Evolutionary conservation across 768 basidiomycete genomes (phyloP).

Genomic region (Agaricus blazei): DNA sequence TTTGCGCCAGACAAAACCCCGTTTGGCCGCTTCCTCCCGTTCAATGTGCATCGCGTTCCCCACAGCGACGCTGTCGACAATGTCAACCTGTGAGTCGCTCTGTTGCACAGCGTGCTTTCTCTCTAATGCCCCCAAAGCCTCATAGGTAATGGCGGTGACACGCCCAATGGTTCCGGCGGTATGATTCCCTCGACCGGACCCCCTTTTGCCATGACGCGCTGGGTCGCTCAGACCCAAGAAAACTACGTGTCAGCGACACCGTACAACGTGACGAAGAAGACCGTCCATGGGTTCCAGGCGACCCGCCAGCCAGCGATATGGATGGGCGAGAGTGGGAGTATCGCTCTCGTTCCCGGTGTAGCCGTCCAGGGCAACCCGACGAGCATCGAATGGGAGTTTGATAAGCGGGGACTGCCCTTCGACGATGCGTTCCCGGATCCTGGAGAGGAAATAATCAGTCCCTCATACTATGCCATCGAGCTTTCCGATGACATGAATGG

Average conservation of each 20-base stretch:
- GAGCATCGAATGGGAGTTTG: slow-evolving; percentile 46
- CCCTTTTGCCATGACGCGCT: slow-evolving; percentile 83
- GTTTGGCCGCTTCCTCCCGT: slow-evolving; percentile 7
- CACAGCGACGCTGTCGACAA: slow-evolving; percentile 22
- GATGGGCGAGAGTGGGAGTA: slow-evolving; percentile 79
- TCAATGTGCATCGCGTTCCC: slow-evolving; percentile 11
- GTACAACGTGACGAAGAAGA: slow-evolving; percentile 38
- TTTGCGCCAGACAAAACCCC: slow-evolving; percentile 2
- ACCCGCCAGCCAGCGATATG: slow-evolving; percentile 86
- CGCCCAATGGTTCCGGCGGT: slow-evolving; percentile 66
- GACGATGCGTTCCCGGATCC: slow-evolving; percentile 22
- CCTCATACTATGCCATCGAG: slow-evolving; percentile 52
- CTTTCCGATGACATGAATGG: slow-evolving; percentile 50
- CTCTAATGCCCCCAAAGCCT: slow-evolving; percentile 25
- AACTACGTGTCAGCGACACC: slow-evolving; percentile 74
- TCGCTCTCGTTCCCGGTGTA: slow-evolving; percentile 55
- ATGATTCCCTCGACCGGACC: slow-evolving; percentile 76
- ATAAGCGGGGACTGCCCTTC: slow-evolving; percentile 47
- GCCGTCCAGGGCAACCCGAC: slow-evolving; percentile 13
- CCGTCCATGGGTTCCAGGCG: slow-evolving; percentile 71
- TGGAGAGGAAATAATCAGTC: slow-evolving; percentile 49
- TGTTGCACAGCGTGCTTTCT: not conserved
- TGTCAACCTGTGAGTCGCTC: slow-evolving; percentile 23
- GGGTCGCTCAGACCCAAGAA: slow-evolving; percentile 76
- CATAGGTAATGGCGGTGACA: slow-evolving; percentile 70